Conservation (phyloP, 148 eudicot species). For the Chenopodium berlandieri region DNA sequence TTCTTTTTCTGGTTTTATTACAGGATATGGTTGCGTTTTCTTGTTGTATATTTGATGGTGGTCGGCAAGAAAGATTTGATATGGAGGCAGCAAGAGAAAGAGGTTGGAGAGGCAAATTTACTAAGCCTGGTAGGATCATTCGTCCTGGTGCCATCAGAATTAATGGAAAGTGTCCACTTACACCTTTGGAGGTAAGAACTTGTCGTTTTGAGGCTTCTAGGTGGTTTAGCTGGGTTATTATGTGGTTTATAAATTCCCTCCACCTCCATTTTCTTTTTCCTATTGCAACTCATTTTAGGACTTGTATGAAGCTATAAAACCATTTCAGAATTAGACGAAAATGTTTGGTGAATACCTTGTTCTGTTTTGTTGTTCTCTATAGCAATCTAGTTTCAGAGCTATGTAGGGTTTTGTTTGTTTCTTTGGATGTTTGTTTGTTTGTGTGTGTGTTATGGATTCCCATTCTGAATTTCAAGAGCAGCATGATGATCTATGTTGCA, state of each 20-base stretch:
- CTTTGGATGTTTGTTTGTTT: no score
- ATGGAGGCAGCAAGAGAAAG: constrained; percentile 97
- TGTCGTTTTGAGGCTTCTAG: background rate
- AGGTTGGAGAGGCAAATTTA: constrained; percentile 99
- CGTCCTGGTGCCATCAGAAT: constrained; percentile 87
- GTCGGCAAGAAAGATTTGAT: constrained; percentile 65
- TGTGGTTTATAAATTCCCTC: background rate
- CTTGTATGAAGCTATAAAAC: background rate
- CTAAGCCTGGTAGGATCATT: constrained; percentile 84
- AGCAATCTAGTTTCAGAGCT: background rate
- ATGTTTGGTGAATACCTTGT: background rate
- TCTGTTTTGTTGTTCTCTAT: background rate
- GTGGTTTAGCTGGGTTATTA: background rate
- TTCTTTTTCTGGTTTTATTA: constrained; percentile 10
- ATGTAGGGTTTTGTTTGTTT: no score
- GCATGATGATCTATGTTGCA: background rate
- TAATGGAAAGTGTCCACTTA: constrained; percentile 92
- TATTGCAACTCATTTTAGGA: background rate
- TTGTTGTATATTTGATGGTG: constrained; percentile 92
- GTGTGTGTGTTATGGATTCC: background rate
- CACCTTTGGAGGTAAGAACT: constrained; percentile 86
- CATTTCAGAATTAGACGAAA: background rate
- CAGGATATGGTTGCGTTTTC: constrained; percentile 99
- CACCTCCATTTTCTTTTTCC: background rate
- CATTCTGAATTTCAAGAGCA: background rate